Percentiles rank a stretch among this genome's conserved stretches.
These are phyloP conservation scores for Phaffia rhodozyma DNA, from an alignment of 1,284 basidiomycete genomes.

Conservation along the genomic window DNA sequence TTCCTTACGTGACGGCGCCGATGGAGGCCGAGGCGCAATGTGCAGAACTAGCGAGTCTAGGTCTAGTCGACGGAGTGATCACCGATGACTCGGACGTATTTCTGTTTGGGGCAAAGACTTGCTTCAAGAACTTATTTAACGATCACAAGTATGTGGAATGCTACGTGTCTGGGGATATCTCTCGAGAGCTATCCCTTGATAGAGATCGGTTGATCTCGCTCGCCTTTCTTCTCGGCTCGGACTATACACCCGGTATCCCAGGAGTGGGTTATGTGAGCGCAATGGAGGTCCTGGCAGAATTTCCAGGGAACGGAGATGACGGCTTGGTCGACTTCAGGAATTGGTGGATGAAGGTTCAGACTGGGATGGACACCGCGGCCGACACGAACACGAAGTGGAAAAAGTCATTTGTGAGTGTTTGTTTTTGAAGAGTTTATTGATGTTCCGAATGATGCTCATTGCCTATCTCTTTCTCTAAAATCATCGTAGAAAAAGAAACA, in stretches of 20 bases:
- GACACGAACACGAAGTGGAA: conserved; percentile 65
- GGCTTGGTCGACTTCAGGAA: conserved; percentile 75
- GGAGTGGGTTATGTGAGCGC: conserved; percentile 93
- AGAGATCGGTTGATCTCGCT: conserved; percentile 76
- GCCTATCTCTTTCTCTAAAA: neutral
- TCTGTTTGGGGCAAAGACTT: conserved; percentile 82
- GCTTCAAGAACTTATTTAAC: conserved; percentile 99
- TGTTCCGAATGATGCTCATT: neutral
- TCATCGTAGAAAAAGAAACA: conserved; percentile 68
- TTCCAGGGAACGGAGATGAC: conserved; percentile 54
- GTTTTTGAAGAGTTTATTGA: neutral
- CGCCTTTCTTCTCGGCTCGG: conserved; percentile 88
- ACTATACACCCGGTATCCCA: conserved; percentile 92
- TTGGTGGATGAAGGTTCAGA: conserved; percentile 95
- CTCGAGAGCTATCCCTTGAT: conserved; percentile 76
- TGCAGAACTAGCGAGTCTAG: conserved; percentile 72
- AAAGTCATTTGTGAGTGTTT: conserved; percentile 59
- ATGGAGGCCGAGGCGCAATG: conserved; percentile 99
- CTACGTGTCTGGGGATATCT: conserved; percentile 73
- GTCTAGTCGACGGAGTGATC: conserved; percentile 91
- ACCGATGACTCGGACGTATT: conserved; percentile 99
- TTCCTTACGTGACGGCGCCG: conserved; percentile 95
- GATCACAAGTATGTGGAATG: conserved; percentile 97
- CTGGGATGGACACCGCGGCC: conserved; percentile 58
- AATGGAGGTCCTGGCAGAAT: conserved; percentile 86